Conservation (phyloP, 2,329 filamentous ascomycete species). For the Trichoderma gracile region DNA sequence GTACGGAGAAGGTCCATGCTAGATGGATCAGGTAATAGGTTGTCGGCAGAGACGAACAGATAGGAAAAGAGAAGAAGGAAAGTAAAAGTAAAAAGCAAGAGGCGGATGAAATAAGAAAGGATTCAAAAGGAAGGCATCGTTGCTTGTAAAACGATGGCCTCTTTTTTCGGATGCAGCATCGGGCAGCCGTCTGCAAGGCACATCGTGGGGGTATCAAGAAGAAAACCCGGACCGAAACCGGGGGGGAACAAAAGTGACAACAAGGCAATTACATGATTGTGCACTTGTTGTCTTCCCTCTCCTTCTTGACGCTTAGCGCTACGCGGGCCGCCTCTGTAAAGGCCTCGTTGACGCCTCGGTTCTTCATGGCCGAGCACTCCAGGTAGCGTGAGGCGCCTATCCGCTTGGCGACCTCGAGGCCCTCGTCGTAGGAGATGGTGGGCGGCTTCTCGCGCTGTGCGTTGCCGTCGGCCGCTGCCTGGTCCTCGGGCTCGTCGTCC, state of each 20-base stretch:
- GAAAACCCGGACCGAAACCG: constrained; percentile 5
- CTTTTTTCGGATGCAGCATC: not conserved
- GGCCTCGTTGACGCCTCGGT: constrained; percentile 95
- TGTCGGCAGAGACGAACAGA: constrained; percentile 18
- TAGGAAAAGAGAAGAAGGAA: constrained; percentile 8
- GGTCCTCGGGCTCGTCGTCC: constrained; percentile 68
- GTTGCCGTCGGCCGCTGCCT: constrained; percentile 36
- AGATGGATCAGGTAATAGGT: constrained; percentile 19
- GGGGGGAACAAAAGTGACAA: not conserved
- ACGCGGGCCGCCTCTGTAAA: constrained; percentile 98
- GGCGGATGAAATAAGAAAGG: constrained; percentile 7
- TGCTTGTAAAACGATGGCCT: not conserved
- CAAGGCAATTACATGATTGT: constrained; percentile 54
- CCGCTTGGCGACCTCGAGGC: constrained; percentile 84
- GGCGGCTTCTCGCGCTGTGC: constrained; percentile 61
- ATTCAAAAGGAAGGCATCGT: constrained; percentile 17
- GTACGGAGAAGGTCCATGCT: constrained; percentile 26
- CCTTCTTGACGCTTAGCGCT: constrained; percentile 72
- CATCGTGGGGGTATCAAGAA: constrained; percentile 20
- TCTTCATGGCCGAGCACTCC: constrained; percentile 98
- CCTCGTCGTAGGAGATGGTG: constrained; percentile 87
- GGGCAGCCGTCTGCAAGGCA: constrained; percentile 1
- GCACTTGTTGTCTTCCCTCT: constrained; percentile 63
- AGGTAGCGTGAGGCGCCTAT: constrained; percentile 93
- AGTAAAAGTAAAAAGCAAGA: constrained; percentile 17